phyloP scores from a whole-genome alignment of 192 early-diverging fungal genomes.

The Entrophospora sp. region DNA sequence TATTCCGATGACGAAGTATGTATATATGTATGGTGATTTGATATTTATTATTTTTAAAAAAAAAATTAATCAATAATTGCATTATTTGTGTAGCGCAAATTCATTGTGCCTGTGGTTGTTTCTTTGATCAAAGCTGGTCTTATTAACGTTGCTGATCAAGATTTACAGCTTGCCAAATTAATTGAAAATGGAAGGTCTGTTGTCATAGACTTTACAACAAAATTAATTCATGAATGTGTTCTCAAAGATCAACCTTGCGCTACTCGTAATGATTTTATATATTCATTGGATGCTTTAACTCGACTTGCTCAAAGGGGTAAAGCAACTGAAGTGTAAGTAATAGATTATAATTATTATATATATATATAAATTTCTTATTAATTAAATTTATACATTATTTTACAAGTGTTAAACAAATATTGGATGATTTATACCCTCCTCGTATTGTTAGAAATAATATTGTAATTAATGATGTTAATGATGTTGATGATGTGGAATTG shows the following conservation, averaged over 20 bases:
- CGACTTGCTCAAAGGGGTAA: constrained; percentile 56
- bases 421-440: constrained; percentile 48
- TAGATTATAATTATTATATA: constrained; percentile 12
- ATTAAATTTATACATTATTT: neutral
- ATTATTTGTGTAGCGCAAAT: constrained; percentile 64
- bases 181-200: constrained; percentile 66
- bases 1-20: constrained; percentile 80
- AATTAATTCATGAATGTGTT: constrained; percentile 64
- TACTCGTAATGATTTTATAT: constrained; percentile 47
- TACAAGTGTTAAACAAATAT: constrained; percentile 33
- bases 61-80: neutral
- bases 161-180: constrained; percentile 77
- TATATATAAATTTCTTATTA: neutral
- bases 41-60: neutral
- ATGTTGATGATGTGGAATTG: constrained; percentile 42
- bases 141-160: constrained; percentile 71
- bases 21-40: neutral
- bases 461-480: too few species aligned
- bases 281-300: constrained; percentile 68
- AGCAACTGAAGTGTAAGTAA: constrained; percentile 32
- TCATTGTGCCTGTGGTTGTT: constrained; percentile 75
- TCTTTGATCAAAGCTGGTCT: constrained; percentile 75
- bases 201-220: constrained; percentile 69
- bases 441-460: too few species aligned
- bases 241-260: constrained; percentile 47